Base-by-base conservation (phyloP, 1,139 yeast species). In the Yamadazyma dushanensis region DNA sequence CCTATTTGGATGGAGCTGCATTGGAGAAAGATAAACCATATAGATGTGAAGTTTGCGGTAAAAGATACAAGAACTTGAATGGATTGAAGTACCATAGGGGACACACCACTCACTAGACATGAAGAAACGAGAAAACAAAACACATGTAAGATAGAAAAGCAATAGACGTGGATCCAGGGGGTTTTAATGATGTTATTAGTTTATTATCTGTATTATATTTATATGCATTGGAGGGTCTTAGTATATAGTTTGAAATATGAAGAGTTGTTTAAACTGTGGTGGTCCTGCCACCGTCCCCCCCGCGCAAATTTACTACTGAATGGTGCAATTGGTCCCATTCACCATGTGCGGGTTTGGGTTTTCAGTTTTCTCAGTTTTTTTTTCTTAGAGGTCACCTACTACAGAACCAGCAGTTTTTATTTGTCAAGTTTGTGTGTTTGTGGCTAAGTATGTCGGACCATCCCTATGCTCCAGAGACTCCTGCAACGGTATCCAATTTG, bases 11-110 rank as follows among this genome's bases (percentile, higher is more conserved):
- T 58, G 96, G 96, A 6, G 80, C 83, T 48, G 95, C 92, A 25
- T 78, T 89, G 76, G 98, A 92, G 60, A 89, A 88, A 69, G 98
- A 92, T 66, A 94, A 94, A 66, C 99, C 98, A 23, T 92, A 92
- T 61, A 76, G 97, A 54, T 92, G 99, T 65, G 97, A 92, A 61
- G 96, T 92, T 31, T 92, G 99, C 64, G 97, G 97, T 38, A 94
- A 92, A 66, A 73, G 98, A 40, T 92, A 92, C 67, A 92, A 94
- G 73, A 92, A 92, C 58, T 72, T 92, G 54, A 92, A 92, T 61
- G 99, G 99, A 24, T 75, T 92, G 61, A 92, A 92, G 64, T 92
- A 92, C 60, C 99, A 92, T 60, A 78, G 97, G 51, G 97, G 97
- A 17, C 99, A 92, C 63, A 84, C 97, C 15, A 90, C 97, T 30